Base-by-base conservation (phyloP, 2,329 filamentous ascomycete species). In the Aspergillus sp. region DNA sequence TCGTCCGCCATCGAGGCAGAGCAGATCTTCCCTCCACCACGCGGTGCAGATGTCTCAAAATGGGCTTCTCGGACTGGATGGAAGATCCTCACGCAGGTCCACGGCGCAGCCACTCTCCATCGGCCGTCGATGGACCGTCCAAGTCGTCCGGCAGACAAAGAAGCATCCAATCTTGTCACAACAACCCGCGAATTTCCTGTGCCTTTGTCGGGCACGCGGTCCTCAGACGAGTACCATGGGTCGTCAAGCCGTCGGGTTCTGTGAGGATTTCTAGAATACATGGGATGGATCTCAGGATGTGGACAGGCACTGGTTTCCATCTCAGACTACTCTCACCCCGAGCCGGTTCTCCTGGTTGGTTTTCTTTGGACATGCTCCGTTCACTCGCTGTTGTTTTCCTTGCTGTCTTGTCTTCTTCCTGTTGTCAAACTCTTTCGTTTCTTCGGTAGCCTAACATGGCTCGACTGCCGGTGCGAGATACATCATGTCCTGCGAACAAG, bases 401-500 rank as follows among this genome's bases (percentile, higher is more conserved):
- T 42, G n/a, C 19, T 16, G 14, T 21, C 11, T 19, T 19, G 40
- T 19, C 10, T 42, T 17, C 16, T 19, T 42, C 3, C 34, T 38
- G 21, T 17, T 17, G 14, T 19, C 19, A 21, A 17, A 21, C 21
- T 42, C 14, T 11, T 5, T 42, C 40, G 40, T 42, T 42, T 19
- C 40, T 13, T 20, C 40, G 40, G 19, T 14, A n/a, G 34, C 13
- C 17, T 21, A 7, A 29, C 29, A 45, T 50, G 41, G 14, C 42
- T 21, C 46, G 23, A 31, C 42, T 45, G 20, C 4, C 11, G 31
- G 23, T 50, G 16, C 32, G 42, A 34, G n/a, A 6, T 6, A 4
- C 11, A 10, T 9, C 20, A 5, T 70, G 67, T 44, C 46, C 64
- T 2, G 48, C 36, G 6, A 29, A 47, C 21, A 56, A 58, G 32